A percentile compares a stretch with the other conserved stretches of the same genome.
Conservation (phyloP, 495 filamentous ascomycete genomes). For the Lasiosphaeriaceae sp. region DNA sequence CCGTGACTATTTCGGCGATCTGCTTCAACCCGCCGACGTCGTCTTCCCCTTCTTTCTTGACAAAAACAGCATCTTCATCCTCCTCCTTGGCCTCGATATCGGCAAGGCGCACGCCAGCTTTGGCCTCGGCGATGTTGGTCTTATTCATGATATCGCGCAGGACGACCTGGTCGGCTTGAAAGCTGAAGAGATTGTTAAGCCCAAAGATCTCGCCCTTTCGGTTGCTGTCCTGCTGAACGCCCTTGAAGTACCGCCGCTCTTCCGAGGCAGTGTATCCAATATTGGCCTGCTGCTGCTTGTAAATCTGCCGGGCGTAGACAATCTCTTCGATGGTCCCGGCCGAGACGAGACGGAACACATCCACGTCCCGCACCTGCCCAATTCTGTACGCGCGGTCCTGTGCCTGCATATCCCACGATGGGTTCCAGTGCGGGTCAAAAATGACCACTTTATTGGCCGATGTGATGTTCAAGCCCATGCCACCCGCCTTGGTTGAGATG, state of each 20-base stretch:
- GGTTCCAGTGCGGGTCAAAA: slow-evolving; percentile 98
- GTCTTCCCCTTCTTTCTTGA: slow-evolving; percentile 45
- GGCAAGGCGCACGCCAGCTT: slow-evolving; percentile 74
- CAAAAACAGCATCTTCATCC: slow-evolving; percentile 32
- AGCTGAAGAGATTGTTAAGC: slow-evolving; percentile 79
- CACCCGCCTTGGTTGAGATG: slow-evolving; percentile 90
- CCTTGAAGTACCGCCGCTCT: slow-evolving; percentile 93
- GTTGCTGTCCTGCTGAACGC: slow-evolving; percentile 77
- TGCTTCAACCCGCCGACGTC: slow-evolving; percentile 69
- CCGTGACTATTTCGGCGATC: slow-evolving; percentile 66
- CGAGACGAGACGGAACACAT: slow-evolving; percentile 92
- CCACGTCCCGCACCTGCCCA: slow-evolving; percentile 87
- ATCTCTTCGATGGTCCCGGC: slow-evolving; percentile 96
- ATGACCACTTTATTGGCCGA: slow-evolving; percentile 98
- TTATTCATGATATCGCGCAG: slow-evolving; percentile 94
- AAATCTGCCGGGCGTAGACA: slow-evolving; percentile 94
- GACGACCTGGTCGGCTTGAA: slow-evolving; percentile 72
- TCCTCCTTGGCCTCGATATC: slow-evolving; percentile 60
- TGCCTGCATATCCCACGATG: slow-evolving; percentile 86
- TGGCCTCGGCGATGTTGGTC: slow-evolving; percentile 92
- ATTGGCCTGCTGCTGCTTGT: slow-evolving; percentile 98
- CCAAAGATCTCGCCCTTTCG: slow-evolving; percentile 93
- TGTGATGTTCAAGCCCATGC: slow-evolving; percentile 87
- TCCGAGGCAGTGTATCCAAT: slow-evolving; percentile 92
- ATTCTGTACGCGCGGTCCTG: slow-evolving; percentile 97